Conservation (phyloP, 495 filamentous ascomycete genomes). For the Hypoxylon intermedium region DNA sequence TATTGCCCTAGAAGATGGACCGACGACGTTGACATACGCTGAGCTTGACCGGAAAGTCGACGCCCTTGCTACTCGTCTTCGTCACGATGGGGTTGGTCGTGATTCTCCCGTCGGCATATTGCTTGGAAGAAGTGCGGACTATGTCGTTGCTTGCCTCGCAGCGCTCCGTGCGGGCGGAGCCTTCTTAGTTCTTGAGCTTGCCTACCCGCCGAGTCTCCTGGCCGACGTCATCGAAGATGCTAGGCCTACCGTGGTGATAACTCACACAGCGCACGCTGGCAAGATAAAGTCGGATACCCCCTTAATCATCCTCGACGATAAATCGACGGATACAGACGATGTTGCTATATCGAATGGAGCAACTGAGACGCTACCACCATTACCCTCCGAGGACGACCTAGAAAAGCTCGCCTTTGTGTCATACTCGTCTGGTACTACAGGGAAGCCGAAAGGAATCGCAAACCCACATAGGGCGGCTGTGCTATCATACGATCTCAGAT, state of each 20-base stretch:
- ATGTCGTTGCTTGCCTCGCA: constrained; percentile 73
- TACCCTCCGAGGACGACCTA: constrained; percentile 65
- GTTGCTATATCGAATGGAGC: constrained; percentile 42
- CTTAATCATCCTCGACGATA: constrained; percentile 62
- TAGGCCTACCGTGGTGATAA: constrained; percentile 66
- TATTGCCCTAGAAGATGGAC: constrained; percentile 67
- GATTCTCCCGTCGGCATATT: constrained; percentile 70
- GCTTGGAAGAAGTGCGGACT: constrained; percentile 70
- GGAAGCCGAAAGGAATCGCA: constrained; percentile 72
- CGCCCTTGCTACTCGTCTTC: constrained; percentile 60
- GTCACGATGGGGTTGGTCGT: constrained; percentile 61
- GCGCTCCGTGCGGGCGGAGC: constrained; percentile 71
- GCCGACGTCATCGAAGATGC: constrained; percentile 73
- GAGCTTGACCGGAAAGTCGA: constrained; percentile 66
- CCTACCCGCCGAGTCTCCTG: constrained; percentile 69
- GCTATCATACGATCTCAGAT: constrained; percentile 69
- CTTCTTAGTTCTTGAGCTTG: constrained; percentile 74
- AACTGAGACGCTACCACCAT: constrained; percentile 46
- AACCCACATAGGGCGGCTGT: constrained; percentile 72
- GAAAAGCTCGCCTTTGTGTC: constrained; percentile 71
- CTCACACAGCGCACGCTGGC: constrained; percentile 58
- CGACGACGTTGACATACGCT: constrained; percentile 62
- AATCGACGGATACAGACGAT: constrained; percentile 36
- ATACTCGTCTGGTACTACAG: constrained; percentile 72
- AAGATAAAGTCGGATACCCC: constrained; percentile 64